Evolutionary conservation across 164 flowering plant species (phyloP), one percentile per base, ranked within the genome.

Genomic region (Cinnamomum micranthum): DNA sequence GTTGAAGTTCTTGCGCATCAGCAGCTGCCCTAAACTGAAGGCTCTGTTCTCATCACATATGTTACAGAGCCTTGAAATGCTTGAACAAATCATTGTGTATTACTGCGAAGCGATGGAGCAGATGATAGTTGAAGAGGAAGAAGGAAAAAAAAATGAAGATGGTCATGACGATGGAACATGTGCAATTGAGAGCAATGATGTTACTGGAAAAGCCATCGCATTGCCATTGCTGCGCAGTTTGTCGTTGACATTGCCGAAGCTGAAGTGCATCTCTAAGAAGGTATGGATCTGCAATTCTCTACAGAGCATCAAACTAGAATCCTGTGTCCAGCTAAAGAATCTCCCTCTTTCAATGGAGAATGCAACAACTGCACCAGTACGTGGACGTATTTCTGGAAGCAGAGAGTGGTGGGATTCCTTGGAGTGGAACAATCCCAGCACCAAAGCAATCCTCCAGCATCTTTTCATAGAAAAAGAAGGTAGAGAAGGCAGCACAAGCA

Each of bases 401-500:
- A 50, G 47, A 50, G 33, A 22, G 55, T 70, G 72, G 72, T 70
- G 72, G 72, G 72, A 70, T 47, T 13, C 55, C 6, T 50, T 70
- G 72, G 59, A 70, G 22, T 70, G 72, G 72, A 22, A 70, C 27
- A 22, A 70, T 70, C 59, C 19, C 20, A 13, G 1, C 60, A 70
- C 47, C 35, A 70, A 70, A 50, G 50, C 25, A 20, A 24, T 28
- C 70, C 41, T 67, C 70, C 47, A 67, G 17, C 50, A 35, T n/a
- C 22, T 67, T 67, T 67, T 67, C 23, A 13, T 27, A 14, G 70
- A 31, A 13, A 20, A 19, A 67, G 70, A 64, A 14, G 28, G 15
- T 23, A 20, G 15, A 13, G 13, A 4, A 55, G n/a, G 60, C n/a
- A 17, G 60, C 60, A 55, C 60, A 55, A 55, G 60, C 17, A 55